These are phyloP conservation scores for Chaetothyriales sp. DNA, from an alignment of 2,329 filamentous ascomycete genomes.

Conservation along the genomic window DNA sequence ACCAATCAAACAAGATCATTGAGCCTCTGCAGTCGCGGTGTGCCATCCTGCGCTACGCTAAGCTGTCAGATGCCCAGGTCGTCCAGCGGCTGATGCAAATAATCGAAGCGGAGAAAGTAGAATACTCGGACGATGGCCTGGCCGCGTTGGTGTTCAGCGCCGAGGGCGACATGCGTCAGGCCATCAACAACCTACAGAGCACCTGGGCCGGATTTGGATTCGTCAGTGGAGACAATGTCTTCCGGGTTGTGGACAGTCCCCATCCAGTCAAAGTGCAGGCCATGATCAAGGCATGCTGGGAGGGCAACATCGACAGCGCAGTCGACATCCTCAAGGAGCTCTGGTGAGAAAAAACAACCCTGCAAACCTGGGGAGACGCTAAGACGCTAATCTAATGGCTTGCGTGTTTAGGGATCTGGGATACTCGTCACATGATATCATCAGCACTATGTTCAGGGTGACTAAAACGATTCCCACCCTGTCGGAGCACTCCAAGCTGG, in stretches of 20 bases:
- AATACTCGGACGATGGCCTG: conserved; percentile 82
- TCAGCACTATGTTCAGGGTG: conserved; percentile 97
- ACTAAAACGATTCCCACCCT: conserved; percentile 88
- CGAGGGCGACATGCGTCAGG: conserved; percentile 96
- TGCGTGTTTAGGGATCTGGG: conserved; percentile 49
- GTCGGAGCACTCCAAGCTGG: conserved; percentile 86
- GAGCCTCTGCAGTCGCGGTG: conserved; percentile 96
- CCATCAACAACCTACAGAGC: conserved; percentile 95
- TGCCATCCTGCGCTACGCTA: conserved; percentile 84
- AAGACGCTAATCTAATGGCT: conserved; percentile 7
- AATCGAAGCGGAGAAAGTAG: conserved; percentile 77
- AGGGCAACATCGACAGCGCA: conserved; percentile 76
- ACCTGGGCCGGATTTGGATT: conserved; percentile 89
- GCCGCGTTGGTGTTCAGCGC: conserved; percentile 95
- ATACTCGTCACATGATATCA: conserved; percentile 97
- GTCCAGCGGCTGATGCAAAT: conserved; percentile 85
- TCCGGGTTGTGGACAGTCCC: conserved; percentile 90
- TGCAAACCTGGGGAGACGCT: background rate
- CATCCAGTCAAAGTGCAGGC: conserved; percentile 97
- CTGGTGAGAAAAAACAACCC: conserved; percentile 45
- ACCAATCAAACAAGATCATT: conserved; percentile 98
- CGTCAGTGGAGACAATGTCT: conserved; percentile 94
- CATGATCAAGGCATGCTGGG: conserved; percentile 94
- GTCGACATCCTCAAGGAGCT: conserved; percentile 76
- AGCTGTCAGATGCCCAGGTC: conserved; percentile 81